These are phyloP conservation scores for Cutaneotrichosporon dermatis DNA, from an alignment of 1,284 basidiomycete genomes.

Conservation along the genomic window DNA sequence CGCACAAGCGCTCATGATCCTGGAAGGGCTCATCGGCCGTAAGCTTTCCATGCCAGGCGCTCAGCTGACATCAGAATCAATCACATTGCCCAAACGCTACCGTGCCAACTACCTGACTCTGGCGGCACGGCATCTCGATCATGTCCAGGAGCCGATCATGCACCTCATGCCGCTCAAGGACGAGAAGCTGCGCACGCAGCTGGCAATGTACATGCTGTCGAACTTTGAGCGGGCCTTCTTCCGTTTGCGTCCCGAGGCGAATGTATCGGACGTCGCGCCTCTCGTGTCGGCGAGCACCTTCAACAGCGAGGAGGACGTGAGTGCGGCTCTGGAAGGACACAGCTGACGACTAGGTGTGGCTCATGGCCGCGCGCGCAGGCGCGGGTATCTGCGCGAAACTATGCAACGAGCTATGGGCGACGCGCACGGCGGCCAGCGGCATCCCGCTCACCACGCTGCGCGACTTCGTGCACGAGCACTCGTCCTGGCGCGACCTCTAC, in stretches of 20 bases:
- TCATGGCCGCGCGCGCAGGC: slow-evolving; percentile 65
- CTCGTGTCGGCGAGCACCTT: slow-evolving; percentile 5
- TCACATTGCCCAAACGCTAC: slow-evolving; percentile 21
- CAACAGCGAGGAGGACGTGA: slow-evolving; percentile 50
- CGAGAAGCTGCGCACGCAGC: slow-evolving; percentile 19
- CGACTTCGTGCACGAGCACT: slow-evolving; percentile 59
- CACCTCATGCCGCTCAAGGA: slow-evolving; percentile 13
- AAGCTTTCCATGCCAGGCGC: slow-evolving; percentile 12
- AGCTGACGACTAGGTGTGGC: slow-evolving; percentile 42
- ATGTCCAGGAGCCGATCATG: not conserved
- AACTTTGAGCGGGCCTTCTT: slow-evolving; percentile 60
- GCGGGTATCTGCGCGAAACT: slow-evolving; percentile 72
- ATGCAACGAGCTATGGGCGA: slow-evolving; percentile 71
- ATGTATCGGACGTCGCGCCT: not conserved
- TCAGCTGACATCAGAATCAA: slow-evolving; percentile 5
- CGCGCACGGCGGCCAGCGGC: slow-evolving; percentile 66
- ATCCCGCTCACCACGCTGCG: slow-evolving; percentile 63
- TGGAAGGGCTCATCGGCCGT: slow-evolving; percentile 40
- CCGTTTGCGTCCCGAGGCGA: slow-evolving; percentile 53
- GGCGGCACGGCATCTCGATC: slow-evolving; percentile 24
- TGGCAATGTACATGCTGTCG: slow-evolving; percentile 54
- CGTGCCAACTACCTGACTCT: slow-evolving; percentile 19
- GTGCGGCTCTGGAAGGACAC: too few species aligned
- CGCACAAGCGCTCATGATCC: slow-evolving; percentile 50
- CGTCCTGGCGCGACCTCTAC: slow-evolving; percentile 70